Evolutionary conservation across 164 flowering plant genomes (phyloP).

Genomic region (Chimonanthus praecox): DNA sequence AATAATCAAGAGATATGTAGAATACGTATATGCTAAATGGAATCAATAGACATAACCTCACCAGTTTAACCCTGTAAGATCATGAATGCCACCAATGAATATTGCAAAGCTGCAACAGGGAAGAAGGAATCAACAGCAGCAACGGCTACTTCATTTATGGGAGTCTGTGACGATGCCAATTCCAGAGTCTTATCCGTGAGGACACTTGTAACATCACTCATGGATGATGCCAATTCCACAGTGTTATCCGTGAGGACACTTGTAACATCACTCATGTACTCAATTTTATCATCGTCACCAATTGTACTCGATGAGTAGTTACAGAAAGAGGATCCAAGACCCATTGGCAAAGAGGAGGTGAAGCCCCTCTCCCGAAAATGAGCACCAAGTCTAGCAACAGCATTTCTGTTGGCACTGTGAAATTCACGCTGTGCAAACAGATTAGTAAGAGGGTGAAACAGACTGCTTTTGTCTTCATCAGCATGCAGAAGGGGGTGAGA

Average conservation of each 20-base stretch:
- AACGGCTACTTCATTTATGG: slow-evolving; percentile 67
- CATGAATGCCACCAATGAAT: slow-evolving; percentile 71
- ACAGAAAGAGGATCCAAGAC: slow-evolving; percentile 20
- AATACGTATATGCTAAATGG: background rate
- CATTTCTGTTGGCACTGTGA: slow-evolving; percentile 16
- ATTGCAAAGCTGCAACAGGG: slow-evolving; percentile 75
- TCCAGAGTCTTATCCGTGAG: slow-evolving; percentile 35
- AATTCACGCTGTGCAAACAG: slow-evolving; percentile 11
- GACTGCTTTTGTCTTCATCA: slow-evolving; percentile 22
- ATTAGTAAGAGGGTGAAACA: slow-evolving; percentile 8
- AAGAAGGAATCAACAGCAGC: slow-evolving; percentile 80
- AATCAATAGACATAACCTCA: slow-evolving; percentile 17
- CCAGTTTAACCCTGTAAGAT: slow-evolving; percentile 66
- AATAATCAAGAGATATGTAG: background rate
- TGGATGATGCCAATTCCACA: slow-evolving; percentile 25
- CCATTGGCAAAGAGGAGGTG: slow-evolving; percentile 7
- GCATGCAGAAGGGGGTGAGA: slow-evolving; percentile 28
- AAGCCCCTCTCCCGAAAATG: slow-evolving; percentile 8
- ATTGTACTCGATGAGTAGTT: slow-evolving; percentile 44
- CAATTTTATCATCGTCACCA: slow-evolving; percentile 44
- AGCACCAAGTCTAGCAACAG: slow-evolving; percentile 14
- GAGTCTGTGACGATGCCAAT: slow-evolving; percentile 36
- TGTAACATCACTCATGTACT: slow-evolving; percentile 37
- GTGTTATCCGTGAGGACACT: slow-evolving; percentile 39
- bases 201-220: slow-evolving; percentile 17